Evolutionary conservation across 257 asterid species (phyloP), one percentile per base, ranked within the genome.

Genomic region (Solanum gandarillasii): DNA sequence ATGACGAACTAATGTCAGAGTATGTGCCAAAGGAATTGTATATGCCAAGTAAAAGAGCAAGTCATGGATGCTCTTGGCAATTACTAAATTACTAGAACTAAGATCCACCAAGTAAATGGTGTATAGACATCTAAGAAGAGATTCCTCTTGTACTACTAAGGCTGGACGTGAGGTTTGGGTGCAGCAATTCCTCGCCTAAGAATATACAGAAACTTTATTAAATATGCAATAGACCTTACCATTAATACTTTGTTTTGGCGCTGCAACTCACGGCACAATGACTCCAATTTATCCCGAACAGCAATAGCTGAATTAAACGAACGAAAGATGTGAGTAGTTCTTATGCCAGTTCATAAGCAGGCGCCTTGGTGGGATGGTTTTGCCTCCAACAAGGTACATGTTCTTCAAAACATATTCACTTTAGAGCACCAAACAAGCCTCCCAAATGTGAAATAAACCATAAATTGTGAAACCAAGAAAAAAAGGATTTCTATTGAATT

Each of bases 241-340:
- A 95, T 94, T 87, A 97, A 91, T 88, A 91, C 79, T 91, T 97
- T 97, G 93, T 97, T 97, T 91, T 97, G 99, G 31, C 98, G 98
- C 91, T 96, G 99, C 92, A 97, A 94, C 94, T 96, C 99, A 89
- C 99, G 93, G 92, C 99, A 97, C 87, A 96, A 87, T 81, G 99
- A 96, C 93, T 97, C 99, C 31, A 97, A 98, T 92, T 92, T 97
- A 93, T 94, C 98, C 90, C 96, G 94, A 84, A 97, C 99, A 83
- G 98, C 90, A 90, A 95, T 73, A 87, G 99, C 99, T 97, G 95
- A 92, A 83, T 72, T 92, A 72, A 91, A 87, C 35, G 78, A 82
- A 89, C 70, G 43, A 85, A 60, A 39, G 46, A 68, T 18, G 85
- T 81, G 70, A 81, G 70, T 48, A 81, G 29, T 46, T 81, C 27